Percentiles rank a stretch among this genome's conserved stretches.
These are phyloP conservation scores for Coleophoma eucalyptorum DNA, from an alignment of 2,329 filamentous ascomycete species.

Conservation along the genomic window DNA sequence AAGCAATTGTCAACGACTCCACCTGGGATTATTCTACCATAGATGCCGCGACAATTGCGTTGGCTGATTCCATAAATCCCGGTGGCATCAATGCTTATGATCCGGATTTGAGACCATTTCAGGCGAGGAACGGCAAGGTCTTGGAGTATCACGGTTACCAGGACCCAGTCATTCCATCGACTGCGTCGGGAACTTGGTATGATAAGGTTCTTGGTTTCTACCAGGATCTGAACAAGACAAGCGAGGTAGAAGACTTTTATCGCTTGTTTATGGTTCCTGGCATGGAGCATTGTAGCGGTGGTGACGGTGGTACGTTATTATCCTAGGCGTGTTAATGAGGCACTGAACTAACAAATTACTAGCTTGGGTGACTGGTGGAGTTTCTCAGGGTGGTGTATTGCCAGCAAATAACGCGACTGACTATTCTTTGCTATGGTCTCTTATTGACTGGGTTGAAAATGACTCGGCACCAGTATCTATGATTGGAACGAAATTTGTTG, in stretches of 20 bases:
- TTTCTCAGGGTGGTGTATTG: neutral
- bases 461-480: conserved; percentile 35
- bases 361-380: neutral
- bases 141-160: conserved; percentile 12
- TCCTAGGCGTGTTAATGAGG: too few relatives aligned
- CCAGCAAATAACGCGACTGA: neutral
- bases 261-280: conserved; percentile 47
- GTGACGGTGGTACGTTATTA: conserved; percentile 19
- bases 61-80: conserved; percentile 12
- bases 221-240: neutral
- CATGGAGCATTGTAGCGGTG: conserved; percentile 42
- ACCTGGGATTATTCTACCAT: conserved; percentile 33
- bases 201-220: neutral
- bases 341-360: too few relatives aligned
- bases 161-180: conserved; percentile 23
- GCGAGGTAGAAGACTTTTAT: conserved; percentile 29
- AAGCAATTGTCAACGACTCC: conserved; percentile 38
- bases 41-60: conserved; percentile 30
- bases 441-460: conserved; percentile 37
- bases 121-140: conserved; percentile 9
- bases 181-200: conserved; percentile 32
- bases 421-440: neutral
- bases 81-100: conserved; percentile 9
- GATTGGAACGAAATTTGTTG: conserved; percentile 38
- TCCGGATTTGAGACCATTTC: conserved; percentile 9